These are phyloP conservation scores for Penicillium sp. DNA, from an alignment of 2,329 filamentous ascomycete genomes.

Conservation along the genomic window DNA sequence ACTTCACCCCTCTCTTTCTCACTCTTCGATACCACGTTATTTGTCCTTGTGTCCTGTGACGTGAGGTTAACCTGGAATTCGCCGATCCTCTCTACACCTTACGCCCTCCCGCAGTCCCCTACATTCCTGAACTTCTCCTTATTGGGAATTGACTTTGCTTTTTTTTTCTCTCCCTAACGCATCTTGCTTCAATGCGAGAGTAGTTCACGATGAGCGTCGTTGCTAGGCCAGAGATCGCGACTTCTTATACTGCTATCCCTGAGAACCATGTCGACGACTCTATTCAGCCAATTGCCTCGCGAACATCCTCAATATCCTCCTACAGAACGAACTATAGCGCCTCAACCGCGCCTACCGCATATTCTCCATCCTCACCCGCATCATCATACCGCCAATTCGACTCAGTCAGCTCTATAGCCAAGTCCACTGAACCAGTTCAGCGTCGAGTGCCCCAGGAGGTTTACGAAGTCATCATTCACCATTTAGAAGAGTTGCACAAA, in stretches of 20 bases:
- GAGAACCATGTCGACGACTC: slow-evolving; percentile 26
- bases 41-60: slow-evolving; percentile 1
- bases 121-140: slow-evolving; percentile 20
- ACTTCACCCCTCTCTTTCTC: not conserved
- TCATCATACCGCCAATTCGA: slow-evolving; percentile 41
- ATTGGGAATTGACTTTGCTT: slow-evolving; percentile 11
- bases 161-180: slow-evolving; percentile 14
- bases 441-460: slow-evolving; percentile 55
- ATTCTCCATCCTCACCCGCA: slow-evolving; percentile 40
- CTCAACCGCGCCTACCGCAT: slow-evolving; percentile 41
- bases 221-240: slow-evolving; percentile 39
- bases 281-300: slow-evolving; percentile 34
- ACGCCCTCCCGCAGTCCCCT: slow-evolving; percentile 16
- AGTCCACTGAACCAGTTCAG: slow-evolving; percentile 38
- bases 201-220: slow-evolving; percentile 42
- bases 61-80: slow-evolving; percentile 9
- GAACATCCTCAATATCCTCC: slow-evolving; percentile 39
- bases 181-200: slow-evolving; percentile 21
- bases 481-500: slow-evolving; percentile 51
- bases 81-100: slow-evolving; percentile 15
- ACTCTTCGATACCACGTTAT: not conserved
- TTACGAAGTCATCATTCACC: slow-evolving; percentile 56
- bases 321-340: slow-evolving; percentile 40
- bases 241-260: slow-evolving; percentile 29
- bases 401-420: slow-evolving; percentile 38